A percentile compares a stretch with the other conserved stretches of the same genome.
Conservation (phyloP, 306 rosid genomes). For the Prosopis cineraria region DNA sequence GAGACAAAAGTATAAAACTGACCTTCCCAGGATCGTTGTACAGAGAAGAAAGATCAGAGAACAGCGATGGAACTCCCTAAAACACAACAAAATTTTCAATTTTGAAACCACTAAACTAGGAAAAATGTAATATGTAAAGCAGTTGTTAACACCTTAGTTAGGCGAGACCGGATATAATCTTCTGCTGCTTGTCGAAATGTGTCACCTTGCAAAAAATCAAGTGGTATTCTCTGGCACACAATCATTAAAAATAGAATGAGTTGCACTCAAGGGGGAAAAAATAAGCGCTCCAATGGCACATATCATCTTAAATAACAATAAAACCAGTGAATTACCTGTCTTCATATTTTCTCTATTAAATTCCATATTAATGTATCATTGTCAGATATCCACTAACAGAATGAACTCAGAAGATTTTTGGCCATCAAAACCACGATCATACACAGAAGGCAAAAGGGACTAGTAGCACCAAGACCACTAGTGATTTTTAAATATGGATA, state of each 20-base stretch:
- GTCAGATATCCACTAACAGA: constrained; percentile 6
- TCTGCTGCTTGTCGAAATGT: constrained; percentile 86
- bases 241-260: constrained; percentile 19
- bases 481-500: not conserved
- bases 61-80: constrained; percentile 97
- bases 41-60: constrained; percentile 92
- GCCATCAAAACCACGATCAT: constrained; percentile 7
- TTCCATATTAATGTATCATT: not conserved
- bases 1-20: constrained; percentile 37
- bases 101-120: constrained; percentile 30
- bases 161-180: constrained; percentile 80
- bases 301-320: not conserved
- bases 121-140: constrained; percentile 12
- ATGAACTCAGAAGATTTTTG: not conserved
- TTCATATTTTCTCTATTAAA: constrained; percentile 7
- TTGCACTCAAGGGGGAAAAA: not conserved
- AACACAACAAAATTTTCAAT: constrained; percentile 39
- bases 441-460: constrained; percentile 3
- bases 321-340: not conserved
- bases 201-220: constrained; percentile 89
- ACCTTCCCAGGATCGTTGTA: constrained; percentile 95
- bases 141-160: constrained; percentile 64
- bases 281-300: not conserved
- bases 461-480: not conserved
- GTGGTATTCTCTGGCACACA: constrained; percentile 83